phyloP scores from a whole-genome alignment of 176 grass and related monocot species.

The Oropetium thomaeum region DNA sequence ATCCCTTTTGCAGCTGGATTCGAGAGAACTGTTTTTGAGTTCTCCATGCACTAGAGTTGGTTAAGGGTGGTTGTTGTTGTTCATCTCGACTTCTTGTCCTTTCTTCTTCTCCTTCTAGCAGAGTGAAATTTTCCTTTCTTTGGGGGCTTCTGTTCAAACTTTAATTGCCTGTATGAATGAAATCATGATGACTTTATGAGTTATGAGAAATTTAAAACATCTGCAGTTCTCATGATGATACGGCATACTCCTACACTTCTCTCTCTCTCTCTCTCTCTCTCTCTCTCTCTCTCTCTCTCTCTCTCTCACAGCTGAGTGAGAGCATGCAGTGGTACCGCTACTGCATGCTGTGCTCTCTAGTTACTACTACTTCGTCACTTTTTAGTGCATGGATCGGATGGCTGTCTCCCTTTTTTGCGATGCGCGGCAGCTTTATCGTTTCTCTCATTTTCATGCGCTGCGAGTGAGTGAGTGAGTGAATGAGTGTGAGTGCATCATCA shows the following conservation, averaged over 20 bases:
- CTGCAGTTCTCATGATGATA: slow-evolving; percentile 42
- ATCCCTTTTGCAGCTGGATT: slow-evolving; percentile 38
- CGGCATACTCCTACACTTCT: slow-evolving; percentile 1
- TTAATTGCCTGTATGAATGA: slow-evolving; percentile 40
- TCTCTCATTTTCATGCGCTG: slow-evolving; percentile 34
- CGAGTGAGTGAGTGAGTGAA: slow-evolving; percentile 34
- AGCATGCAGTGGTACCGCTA: background rate
- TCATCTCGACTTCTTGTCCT: background rate
- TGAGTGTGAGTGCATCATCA: too few relatives aligned
- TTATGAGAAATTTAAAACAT: slow-evolving; percentile 47
- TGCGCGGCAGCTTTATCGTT: slow-evolving; percentile 51
- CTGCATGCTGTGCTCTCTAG: slow-evolving; percentile 17
- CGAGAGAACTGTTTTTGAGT: slow-evolving; percentile 69
- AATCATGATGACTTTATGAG: slow-evolving; percentile 42
- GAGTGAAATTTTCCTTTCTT: slow-evolving; percentile 31
- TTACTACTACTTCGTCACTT: slow-evolving; percentile 47
- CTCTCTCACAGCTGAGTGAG: too few relatives aligned
- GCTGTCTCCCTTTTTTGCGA: slow-evolving; percentile 46
- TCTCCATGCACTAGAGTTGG: slow-evolving; percentile 42
- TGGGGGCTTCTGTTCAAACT: slow-evolving; percentile 30
- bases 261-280: too few relatives aligned
- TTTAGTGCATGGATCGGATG: slow-evolving; percentile 46
- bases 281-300: too few relatives aligned
- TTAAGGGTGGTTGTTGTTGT: slow-evolving; percentile 30
- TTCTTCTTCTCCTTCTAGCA: slow-evolving; percentile 23